These are phyloP conservation scores for Ambispora gerdemannii DNA, from an alignment of 192 early-diverging fungal genomes.

Conservation along the genomic window DNA sequence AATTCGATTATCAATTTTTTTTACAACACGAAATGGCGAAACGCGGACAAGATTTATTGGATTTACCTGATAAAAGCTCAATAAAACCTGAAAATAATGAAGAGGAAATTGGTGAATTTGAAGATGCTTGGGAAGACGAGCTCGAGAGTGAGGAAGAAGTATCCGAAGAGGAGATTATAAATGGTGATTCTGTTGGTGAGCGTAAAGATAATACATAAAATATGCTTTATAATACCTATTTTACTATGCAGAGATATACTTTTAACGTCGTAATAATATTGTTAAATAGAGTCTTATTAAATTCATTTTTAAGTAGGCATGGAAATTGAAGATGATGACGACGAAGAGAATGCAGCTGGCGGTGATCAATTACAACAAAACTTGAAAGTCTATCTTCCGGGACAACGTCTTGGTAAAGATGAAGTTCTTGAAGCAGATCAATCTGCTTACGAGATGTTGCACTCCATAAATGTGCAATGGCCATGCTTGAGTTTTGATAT, in stretches of 20 bases:
- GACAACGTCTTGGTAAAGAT: constrained; percentile 77
- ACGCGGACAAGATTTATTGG: not conserved
- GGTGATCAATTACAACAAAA: constrained; percentile 60
- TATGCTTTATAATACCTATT: not conserved
- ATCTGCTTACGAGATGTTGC: constrained; percentile 95
- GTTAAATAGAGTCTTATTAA: not conserved
- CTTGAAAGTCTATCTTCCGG: constrained; percentile 82
- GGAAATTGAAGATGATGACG: constrained; percentile 56
- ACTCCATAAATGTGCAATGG: constrained; percentile 88
- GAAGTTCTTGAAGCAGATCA: constrained; percentile 94
- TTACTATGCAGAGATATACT: not conserved
- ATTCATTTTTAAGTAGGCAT: constrained; percentile 32
- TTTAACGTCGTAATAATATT: not conserved
- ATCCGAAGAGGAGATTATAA: constrained; percentile 48
- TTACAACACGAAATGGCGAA: no score
- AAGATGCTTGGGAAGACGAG: constrained; percentile 92
- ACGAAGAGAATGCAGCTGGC: constrained; percentile 50
- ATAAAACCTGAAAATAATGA: constrained; percentile 38
- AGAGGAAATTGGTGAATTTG: constrained; percentile 84
- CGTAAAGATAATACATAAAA: not conserved
- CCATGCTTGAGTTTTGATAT: constrained; percentile 97
- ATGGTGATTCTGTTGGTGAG: constrained; percentile 17
- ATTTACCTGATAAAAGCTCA: constrained; percentile 21
- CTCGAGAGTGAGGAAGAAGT: constrained; percentile 66
- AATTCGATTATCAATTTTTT: no score